A percentile compares a stretch with the other conserved stretches of the same genome.
These are phyloP conservation scores for Pontederia crassipes DNA, from an alignment of 176 grass and related monocot genomes.

Conservation along the genomic window DNA sequence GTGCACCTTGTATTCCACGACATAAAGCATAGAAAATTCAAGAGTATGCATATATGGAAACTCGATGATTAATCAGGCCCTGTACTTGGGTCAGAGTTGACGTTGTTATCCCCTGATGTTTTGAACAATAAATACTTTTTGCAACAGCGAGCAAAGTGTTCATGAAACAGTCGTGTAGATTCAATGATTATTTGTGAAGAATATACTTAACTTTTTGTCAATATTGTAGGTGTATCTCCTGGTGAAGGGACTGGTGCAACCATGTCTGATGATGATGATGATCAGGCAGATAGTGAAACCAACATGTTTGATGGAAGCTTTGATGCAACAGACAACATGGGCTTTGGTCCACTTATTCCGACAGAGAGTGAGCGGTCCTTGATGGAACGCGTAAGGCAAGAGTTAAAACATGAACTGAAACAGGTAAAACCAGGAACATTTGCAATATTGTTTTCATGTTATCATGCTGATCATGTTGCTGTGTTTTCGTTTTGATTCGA, in stretches of 20 bases:
- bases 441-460: not conserved
- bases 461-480: not conserved
- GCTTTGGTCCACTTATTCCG: conserved; percentile 75
- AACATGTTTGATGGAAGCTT: conserved; percentile 62
- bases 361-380: conserved; percentile 89
- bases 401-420: conserved; percentile 86
- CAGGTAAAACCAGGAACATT: conserved; percentile 31
- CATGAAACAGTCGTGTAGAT: too few relatives aligned
- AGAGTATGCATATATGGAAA: too few relatives aligned
- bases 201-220: not conserved
- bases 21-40: too few relatives aligned
- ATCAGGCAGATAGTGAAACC: conserved; percentile 66
- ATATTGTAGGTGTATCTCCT: conserved; percentile 62
- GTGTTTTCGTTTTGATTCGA: not conserved
- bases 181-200: too few relatives aligned
- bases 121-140: too few relatives aligned
- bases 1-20: too few relatives aligned
- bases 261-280: conserved; percentile 85
- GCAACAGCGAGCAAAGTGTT: too few relatives aligned
- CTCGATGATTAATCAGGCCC: too few relatives aligned
- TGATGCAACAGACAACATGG: conserved; percentile 73
- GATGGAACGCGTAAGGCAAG: conserved; percentile 70
- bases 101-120: too few relatives aligned
- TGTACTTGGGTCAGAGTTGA: too few relatives aligned
- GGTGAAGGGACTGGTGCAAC: conserved; percentile 86